These are phyloP conservation scores for Trichoderma erinaceum DNA, from an alignment of 495 filamentous ascomycete species.

Conservation along the genomic window DNA sequence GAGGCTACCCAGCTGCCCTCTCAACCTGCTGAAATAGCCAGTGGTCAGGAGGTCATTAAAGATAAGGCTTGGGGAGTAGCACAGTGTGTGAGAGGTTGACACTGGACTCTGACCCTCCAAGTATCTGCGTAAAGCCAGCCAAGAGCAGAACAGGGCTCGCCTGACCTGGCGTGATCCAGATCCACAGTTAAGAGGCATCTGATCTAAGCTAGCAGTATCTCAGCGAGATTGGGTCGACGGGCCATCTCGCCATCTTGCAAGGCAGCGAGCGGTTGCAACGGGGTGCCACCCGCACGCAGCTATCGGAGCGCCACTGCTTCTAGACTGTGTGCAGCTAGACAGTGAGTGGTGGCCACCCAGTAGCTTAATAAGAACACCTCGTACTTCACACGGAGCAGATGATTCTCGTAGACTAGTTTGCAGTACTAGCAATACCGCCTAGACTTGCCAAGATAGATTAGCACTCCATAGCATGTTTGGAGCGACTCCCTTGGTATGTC, in stretches of 20 bases:
- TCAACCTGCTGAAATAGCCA: background rate
- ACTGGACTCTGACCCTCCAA: background rate
- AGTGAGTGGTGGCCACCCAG: background rate
- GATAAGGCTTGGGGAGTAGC: background rate
- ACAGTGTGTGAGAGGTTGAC: background rate
- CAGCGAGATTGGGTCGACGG: slow-evolving; percentile 13
- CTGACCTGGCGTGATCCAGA: slow-evolving; percentile 14
- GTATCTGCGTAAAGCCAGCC: background rate
- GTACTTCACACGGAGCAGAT: background rate
- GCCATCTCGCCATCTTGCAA: slow-evolving; percentile 12
- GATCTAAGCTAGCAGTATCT: slow-evolving; percentile 9
- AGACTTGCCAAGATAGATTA: background rate
- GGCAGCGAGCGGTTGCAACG: slow-evolving; percentile 4
- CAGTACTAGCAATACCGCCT: background rate
- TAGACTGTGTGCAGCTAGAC: background rate
- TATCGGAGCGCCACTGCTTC: background rate
- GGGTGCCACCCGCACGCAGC: slow-evolving; percentile 14
- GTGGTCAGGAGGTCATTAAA: background rate
- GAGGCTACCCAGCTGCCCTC: background rate
- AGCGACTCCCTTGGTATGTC: background rate
- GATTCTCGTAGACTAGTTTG: background rate
- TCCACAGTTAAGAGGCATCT: slow-evolving; percentile 1
- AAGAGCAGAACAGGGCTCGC: slow-evolving; percentile 1
- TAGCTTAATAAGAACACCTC: background rate
- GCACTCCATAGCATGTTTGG: background rate